Evolutionary conservation across 768 basidiomycete genomes (phyloP).

Genomic region (Lentinula boryana): DNA sequence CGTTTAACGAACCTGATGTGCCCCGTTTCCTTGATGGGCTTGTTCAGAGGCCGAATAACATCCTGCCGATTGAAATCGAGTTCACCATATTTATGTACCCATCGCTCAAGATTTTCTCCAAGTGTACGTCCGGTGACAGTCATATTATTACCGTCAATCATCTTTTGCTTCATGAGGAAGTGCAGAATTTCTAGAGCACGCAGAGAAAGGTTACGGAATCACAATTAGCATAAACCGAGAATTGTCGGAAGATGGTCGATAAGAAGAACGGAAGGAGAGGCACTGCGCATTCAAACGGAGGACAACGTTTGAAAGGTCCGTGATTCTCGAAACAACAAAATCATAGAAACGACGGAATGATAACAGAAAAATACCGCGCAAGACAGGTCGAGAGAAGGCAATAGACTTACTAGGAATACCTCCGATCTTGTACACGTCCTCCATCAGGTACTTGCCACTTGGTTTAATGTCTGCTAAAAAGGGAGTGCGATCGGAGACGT

Average conservation of each 20-base stretch:
- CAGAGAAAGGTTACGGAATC: background rate
- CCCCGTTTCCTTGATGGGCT: conserved; percentile 85
- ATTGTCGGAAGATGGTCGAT: background rate
- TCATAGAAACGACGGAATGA: background rate
- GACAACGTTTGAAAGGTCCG: background rate
- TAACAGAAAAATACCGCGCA: background rate
- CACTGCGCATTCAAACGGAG: background rate
- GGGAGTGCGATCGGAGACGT: conserved; percentile 85
- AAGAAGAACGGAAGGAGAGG: background rate
- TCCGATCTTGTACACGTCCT: conserved; percentile 92
- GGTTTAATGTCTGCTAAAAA: conserved; percentile 97
- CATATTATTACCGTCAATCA: conserved; percentile 87
- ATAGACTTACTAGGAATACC: conserved; percentile 82
- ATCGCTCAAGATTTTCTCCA: conserved; percentile 88
- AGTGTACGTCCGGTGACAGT: conserved; percentile 89
- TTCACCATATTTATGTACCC: conserved; percentile 77
- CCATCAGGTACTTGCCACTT: conserved; percentile 98
- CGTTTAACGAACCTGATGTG: conserved; percentile 66
- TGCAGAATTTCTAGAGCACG: conserved; percentile 63
- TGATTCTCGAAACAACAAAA: conserved; percentile 7
- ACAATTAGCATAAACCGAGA: background rate
- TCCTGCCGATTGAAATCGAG: conserved; percentile 67
- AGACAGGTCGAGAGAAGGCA: background rate
- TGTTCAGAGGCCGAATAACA: conserved; percentile 80
- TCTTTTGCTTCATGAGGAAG: conserved; percentile 79